Base-by-base conservation (phyloP, 2,329 filamentous ascomycete species). In the Trichoderma harzianum region DNA sequence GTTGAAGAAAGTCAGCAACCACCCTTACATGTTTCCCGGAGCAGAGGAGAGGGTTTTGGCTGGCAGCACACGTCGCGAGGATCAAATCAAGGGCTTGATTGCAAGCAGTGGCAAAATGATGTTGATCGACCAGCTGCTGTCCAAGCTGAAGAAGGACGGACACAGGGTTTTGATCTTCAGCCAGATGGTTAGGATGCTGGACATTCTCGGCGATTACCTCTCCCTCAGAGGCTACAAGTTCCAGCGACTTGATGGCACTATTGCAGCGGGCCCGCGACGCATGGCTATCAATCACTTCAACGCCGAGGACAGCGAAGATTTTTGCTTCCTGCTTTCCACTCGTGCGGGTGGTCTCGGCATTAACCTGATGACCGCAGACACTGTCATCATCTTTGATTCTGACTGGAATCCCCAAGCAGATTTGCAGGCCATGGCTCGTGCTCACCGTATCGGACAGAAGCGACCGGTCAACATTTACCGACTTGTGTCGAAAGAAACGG, bases 61-160 rank as follows among this genome's bases (percentile, higher is more conserved):
- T 72, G 94, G 93, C 16, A 94, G 92, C 77, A 88, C 89, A 68
- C 91, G 93, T 24, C 92, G 95, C 34, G 95, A 98, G 78, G 96
- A 98, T 79, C 90, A 94, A 74, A 89, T 99, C 76, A 96, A 97
- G 79, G 93, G 93, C 24, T 88, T 99, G 73, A 97, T 99, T 78
- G 95, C 95, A 5, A 97, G 94, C 79, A 99, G 96, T 83, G 97
- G 97, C 76, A 99, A 99, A 84, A 98, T 99, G 96, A 98, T 98
- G 94, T 87, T 99, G 63, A 89, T 99, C 8, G 96, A 99, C 77
- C 94, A 95, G 79, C 90, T 99, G n/a, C 87, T 99, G 12, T 92
- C 92, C 7, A 99, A 99, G 82, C 84, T 99, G 75, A 97, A 92
- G 81, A 93, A 92, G 76, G 96, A 99, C 78, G 94, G 93, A 62